These are phyloP conservation scores for Sugiyamaella floridensis DNA, from an alignment of 805 yeast genomes.

Conservation along the genomic window DNA sequence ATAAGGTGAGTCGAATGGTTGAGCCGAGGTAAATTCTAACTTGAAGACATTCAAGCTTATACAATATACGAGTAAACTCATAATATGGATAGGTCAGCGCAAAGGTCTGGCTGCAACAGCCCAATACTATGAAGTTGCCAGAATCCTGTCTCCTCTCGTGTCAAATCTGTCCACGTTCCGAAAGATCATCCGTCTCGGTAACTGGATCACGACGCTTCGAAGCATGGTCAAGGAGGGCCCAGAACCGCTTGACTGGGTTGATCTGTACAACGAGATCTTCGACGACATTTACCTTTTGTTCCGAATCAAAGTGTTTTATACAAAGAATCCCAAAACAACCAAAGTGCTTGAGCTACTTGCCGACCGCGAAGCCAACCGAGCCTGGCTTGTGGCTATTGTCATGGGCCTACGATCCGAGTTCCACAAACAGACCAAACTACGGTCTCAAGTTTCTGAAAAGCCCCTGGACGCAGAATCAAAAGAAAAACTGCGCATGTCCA, in stretches of 20 bases:
- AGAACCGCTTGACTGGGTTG: constrained; percentile 16
- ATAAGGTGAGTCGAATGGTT: constrained; percentile 16
- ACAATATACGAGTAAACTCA: constrained; percentile 25
- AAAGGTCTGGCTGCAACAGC: constrained; percentile 5
- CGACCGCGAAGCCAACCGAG: constrained; percentile 22
- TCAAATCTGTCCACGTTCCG: constrained; percentile 26
- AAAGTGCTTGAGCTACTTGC: constrained; percentile 15
- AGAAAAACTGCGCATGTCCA: constrained; percentile 4
- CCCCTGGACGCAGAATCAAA: not conserved
- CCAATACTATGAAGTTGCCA: constrained; percentile 2
- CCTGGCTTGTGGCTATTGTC: constrained; percentile 25
- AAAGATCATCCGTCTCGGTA: constrained; percentile 26
- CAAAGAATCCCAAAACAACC: constrained; percentile 4
- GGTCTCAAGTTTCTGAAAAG: not conserved
- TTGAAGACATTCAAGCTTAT: constrained; percentile 22
- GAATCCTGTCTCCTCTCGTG: constrained; percentile 18
- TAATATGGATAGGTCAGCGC: constrained; percentile 13
- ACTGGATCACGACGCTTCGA: constrained; percentile 21
- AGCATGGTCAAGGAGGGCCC: constrained; percentile 5
- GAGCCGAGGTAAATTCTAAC: not conserved
- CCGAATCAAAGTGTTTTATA: constrained; percentile 23
- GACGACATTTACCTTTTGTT: constrained; percentile 27
- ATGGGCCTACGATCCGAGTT: constrained; percentile 15
- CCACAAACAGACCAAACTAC: constrained; percentile 2
- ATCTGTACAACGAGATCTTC: constrained; percentile 23